Evolutionary conservation across 495 filamentous ascomycete species (phyloP), one percentile per base, ranked within the genome.

Genomic region (Talaromyces liani): DNA sequence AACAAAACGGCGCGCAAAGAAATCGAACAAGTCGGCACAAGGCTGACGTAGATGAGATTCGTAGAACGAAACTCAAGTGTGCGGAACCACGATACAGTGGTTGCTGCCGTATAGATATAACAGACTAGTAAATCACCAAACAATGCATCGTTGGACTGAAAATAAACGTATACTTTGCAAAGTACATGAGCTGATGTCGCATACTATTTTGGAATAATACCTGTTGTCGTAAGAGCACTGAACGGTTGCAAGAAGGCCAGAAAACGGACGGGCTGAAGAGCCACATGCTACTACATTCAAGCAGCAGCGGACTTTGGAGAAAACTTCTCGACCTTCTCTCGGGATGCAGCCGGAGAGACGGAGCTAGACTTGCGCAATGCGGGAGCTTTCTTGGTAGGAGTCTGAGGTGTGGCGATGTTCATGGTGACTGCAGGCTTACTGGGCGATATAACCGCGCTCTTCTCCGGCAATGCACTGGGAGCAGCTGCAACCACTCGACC

Each of bases 321-420:
- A 2, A 62, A 64, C n/a, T 70, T 54, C 25, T 70, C 39, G n/a
- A 74, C 64, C 62, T 71, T 71, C 65, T 73, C 69, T 61, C 71
- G 72, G 5, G 76, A 72, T 1, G 73, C 69, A 41, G 70, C 65
- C 4, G 75, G 76, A 18, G 77, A 79, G 34, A 73, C 57, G 16
- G 74, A 78, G 2, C 66, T 70, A 3, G 73, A 66, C 53, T 63
- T 58, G 29, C 53, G 53, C n/a, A 25, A 56, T 20, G 24, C n/a
- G 5, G 51, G 45, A 20, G 53, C 34, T n/a, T 63, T 58, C 34
- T 63, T 59, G 25, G 33, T 63, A 24, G 53, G 62, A 45, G 62
- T 63, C 14, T 49, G 62, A 63, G 62, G 53, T n/a, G 53, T 45
- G 25, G 64, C 25, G 14, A 31, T 24, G 36, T 3, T 45, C 45